Base-by-base conservation (phyloP, 1,139 yeast species). In the Yamadazyma conglobata region DNA sequence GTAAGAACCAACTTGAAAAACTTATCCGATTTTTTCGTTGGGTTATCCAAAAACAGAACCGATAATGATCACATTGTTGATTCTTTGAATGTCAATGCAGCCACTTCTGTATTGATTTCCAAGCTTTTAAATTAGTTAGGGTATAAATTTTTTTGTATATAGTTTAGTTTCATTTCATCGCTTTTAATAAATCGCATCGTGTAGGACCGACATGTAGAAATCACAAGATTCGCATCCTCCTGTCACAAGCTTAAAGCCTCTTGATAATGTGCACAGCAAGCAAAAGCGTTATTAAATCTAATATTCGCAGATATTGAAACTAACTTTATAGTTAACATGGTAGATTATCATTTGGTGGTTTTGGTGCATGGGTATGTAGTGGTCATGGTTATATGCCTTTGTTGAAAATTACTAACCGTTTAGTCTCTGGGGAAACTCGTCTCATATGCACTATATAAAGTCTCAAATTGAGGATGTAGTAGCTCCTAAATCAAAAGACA, bases 11-110 rank as follows among this genome's bases (percentile, higher is more conserved):
- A 77, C 28, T 46, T 88, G 43, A 64, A 74, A 37, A 60, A 74
- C 35, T 64, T 79, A 40, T 77, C 89, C 32, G 87, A 86, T 42
- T 79, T 65, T 47, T 60, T 73, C 32, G 89, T 79, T 7, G 72
- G 75, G 15, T 64, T 85, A 48, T 42, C 54, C 6, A 57, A 58
- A 19, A 58, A 58, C 17, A 43, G 67, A 24, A 53, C 47, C 15
- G 63, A 54, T 5, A 47, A 40, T 2, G 67, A 64, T 33, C 47
- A 47, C 3, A 57, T 75, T 10, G 79, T 88, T 21, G 96, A 87
- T 49, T 84, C 95, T 14, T 62, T 88, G 44, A 88, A 88, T 51
- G 96, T 86, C 22, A 84, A 94, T 49, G 96, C 88, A 4, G 96
- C 96, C 1, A 73, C 89, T 3, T 93, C 89, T 1, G 50, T 87